A percentile compares a stretch with the other conserved stretches of the same genome.
Evolutionary conservation across 441 rosid genomes (phyloP).

Genomic region (Pelargonium citronellum): DNA sequence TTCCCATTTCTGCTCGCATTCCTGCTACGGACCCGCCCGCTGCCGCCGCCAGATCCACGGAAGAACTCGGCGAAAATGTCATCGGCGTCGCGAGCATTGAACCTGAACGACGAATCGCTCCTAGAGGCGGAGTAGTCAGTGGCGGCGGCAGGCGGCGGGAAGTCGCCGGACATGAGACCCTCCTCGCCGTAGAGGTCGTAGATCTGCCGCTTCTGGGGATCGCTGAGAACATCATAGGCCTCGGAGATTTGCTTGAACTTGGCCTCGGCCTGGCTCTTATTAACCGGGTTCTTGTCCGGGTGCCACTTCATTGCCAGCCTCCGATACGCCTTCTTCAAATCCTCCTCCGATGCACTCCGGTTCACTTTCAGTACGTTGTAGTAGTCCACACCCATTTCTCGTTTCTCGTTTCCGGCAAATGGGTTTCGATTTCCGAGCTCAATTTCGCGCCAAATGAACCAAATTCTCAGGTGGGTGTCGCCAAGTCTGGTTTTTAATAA

Average conservation of each 20-base stretch:
- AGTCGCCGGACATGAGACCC: slow-evolving; percentile 55
- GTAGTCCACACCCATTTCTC: slow-evolving; percentile 57
- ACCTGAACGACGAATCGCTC: slow-evolving; percentile 42
- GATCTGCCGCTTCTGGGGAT: slow-evolving; percentile 63
- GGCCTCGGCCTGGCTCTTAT: slow-evolving; percentile 71
- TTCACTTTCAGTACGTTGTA: slow-evolving; percentile 63
- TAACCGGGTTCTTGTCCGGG: slow-evolving; percentile 79
- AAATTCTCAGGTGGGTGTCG: too few species aligned
- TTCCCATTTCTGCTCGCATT: slow-evolving; percentile 34
- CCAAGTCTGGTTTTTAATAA: too few species aligned
- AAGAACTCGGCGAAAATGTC: slow-evolving; percentile 77
- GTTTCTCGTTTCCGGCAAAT: not conserved
- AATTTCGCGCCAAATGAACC: not conserved
- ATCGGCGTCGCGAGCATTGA: slow-evolving; percentile 63
- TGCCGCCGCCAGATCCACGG: slow-evolving; percentile 32
- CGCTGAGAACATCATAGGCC: slow-evolving; percentile 75
- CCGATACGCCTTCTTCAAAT: slow-evolving; percentile 75
- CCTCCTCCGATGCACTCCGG: slow-evolving; percentile 66
- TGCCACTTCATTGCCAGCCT: slow-evolving; percentile 93
- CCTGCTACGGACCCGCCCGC: slow-evolving; percentile 31
- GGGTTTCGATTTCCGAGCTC: not conserved
- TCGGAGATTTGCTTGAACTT: slow-evolving; percentile 81
- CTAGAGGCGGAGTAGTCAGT: slow-evolving; percentile 34
- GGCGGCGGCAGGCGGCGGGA: slow-evolving; percentile 51
- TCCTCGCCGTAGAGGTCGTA: slow-evolving; percentile 86